phyloP scores from a whole-genome alignment of 1,284 basidiomycete genomes.

The Trichosporon sp. region DNA sequence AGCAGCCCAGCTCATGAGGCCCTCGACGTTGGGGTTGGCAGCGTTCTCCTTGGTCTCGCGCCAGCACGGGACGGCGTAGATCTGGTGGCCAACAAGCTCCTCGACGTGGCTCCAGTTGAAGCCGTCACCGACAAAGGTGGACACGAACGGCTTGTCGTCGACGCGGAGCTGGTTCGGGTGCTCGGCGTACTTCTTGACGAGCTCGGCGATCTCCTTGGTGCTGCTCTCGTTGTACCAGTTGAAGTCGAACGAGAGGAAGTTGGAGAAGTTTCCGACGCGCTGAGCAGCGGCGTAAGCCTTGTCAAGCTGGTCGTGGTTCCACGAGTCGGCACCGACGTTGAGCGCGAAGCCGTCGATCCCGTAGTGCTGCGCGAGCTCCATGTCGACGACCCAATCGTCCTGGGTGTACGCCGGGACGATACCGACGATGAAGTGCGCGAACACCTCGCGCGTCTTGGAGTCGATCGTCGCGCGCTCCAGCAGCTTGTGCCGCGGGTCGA shows the following conservation, averaged over 20 bases:
- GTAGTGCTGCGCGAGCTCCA: constrained; percentile 36
- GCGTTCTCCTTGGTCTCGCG: constrained; percentile 15
- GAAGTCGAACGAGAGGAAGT: constrained; percentile 50
- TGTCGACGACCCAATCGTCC: constrained; percentile 40
- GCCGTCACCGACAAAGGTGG: constrained; percentile 46
- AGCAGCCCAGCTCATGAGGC: constrained; percentile 47
- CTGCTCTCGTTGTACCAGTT: constrained; percentile 41
- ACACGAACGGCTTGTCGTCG: constrained; percentile 43
- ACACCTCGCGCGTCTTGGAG: constrained; percentile 27
- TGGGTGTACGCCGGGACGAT: constrained; percentile 54
- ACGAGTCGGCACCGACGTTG: constrained; percentile 45
- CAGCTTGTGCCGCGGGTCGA: not conserved
- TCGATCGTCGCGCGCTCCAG: not conserved
- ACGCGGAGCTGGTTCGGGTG: constrained; percentile 35
- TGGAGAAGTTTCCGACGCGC: constrained; percentile 31
- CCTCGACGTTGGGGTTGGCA: constrained; percentile 23
- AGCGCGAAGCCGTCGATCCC: constrained; percentile 48
- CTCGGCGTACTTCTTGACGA: constrained; percentile 32
- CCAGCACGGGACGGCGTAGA: constrained; percentile 45
- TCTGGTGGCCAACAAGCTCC: constrained; percentile 24
- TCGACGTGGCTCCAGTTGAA: constrained; percentile 38
- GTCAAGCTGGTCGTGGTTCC: constrained; percentile 39
- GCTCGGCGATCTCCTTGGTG: constrained; percentile 19
- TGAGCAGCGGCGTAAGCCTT: constrained; percentile 42
- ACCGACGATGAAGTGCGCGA: constrained; percentile 64